Conservation (phyloP, 2,329 filamentous ascomycete genomes). For the Xylaria sp. region DNA sequence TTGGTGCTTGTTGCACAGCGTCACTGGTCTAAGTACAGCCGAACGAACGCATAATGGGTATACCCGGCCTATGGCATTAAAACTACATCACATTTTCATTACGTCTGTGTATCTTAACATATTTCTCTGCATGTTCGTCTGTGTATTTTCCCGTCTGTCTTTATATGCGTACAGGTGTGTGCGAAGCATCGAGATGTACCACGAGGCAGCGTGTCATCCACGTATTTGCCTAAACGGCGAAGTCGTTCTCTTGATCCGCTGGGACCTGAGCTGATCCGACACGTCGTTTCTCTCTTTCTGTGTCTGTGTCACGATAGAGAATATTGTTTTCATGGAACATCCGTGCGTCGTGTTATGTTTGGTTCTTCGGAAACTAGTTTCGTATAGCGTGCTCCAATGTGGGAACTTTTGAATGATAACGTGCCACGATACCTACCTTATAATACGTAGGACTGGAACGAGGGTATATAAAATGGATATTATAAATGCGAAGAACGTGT, state of each 20-base stretch:
- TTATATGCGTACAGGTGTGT: not conserved
- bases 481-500: not conserved
- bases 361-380: conserved; percentile 4
- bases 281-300: not conserved
- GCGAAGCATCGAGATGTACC: not conserved
- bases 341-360: not conserved
- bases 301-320: not conserved
- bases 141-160: not conserved
- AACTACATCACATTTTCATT: not conserved
- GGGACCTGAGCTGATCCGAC: not conserved
- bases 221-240: conserved; percentile 35
- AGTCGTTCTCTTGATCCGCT: conserved; percentile 14
- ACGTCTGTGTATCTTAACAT: not conserved
- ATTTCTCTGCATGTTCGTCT: not conserved
- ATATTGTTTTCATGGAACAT: not conserved
- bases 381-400: not conserved
- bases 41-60: not conserved
- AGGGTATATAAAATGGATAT: conserved; percentile 10
- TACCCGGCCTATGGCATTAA: not conserved
- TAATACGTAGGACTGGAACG: not conserved
- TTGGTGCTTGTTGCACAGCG: not conserved
- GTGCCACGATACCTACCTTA: not conserved
- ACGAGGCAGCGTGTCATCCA: conserved; percentile 27
- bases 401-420: not conserved
- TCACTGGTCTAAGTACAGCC: not conserved